Evolutionary conservation across 139 green algal genomes (phyloP).

Genomic region (Coelastrella sp.): DNA sequence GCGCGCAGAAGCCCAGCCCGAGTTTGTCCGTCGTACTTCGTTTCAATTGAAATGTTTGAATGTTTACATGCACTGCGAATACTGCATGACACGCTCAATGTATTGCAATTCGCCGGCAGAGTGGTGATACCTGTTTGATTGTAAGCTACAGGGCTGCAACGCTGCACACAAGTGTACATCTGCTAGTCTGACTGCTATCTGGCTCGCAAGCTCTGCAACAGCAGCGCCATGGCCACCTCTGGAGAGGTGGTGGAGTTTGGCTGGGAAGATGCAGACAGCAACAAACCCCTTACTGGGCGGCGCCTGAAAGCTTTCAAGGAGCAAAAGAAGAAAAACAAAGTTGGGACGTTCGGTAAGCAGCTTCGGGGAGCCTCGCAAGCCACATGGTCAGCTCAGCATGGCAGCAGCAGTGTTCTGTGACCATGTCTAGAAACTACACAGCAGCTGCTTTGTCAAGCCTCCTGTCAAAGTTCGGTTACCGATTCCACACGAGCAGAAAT

Average conservation of each 20-base stretch:
- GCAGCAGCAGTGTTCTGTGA: not conserved
- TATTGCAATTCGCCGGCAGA: not conserved
- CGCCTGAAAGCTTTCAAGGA: slow-evolving; percentile 63
- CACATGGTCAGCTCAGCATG: not conserved
- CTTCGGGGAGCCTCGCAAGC: not conserved
- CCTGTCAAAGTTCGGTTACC: no score
- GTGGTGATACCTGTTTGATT: not conserved
- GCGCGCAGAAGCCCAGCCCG: no score
- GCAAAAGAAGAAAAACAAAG: slow-evolving; percentile 70
- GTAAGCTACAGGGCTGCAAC: not conserved
- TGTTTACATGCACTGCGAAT: not conserved
- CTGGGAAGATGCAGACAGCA: slow-evolving; percentile 51
- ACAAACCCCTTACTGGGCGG: slow-evolving; percentile 48
- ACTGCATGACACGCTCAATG: not conserved
- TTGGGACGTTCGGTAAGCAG: slow-evolving; percentile 76
- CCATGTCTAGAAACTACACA: no score
- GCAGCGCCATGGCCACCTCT: not conserved
- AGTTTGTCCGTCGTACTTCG: no score
- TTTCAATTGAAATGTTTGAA: no score
- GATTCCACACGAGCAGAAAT: no score
- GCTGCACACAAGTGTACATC: not conserved
- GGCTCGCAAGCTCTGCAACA: not conserved
- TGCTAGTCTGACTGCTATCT: not conserved
- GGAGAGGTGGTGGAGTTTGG: slow-evolving; percentile 63
- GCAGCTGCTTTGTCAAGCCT: no score